Evolutionary conservation across 2,329 filamentous ascomycete species (phyloP), one percentile per base, ranked within the genome.

Genomic region (Xylaria sp.): DNA sequence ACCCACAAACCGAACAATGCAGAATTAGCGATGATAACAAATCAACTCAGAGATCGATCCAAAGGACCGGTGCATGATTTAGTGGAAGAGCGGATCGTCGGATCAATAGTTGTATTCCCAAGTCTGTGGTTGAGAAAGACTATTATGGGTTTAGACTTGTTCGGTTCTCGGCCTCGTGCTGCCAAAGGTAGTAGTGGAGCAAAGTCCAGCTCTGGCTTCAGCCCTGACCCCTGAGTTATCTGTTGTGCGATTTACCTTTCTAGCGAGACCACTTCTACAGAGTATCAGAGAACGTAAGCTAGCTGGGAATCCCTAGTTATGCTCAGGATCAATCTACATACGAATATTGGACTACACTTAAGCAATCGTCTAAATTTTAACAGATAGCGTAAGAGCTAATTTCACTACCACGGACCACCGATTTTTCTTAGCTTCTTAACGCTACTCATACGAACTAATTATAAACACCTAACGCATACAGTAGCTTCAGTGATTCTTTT

Each of bases 141-240:
- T 58, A 58, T 44, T 58, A 23, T 58, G 39, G 41, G 56, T 28
- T 44, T 58, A 58, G 39, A 46, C 23, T 58, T 28, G 23, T 46
- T 58, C 23, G 55, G 15, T 28, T 44, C 39, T n/a, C 15, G 56
- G 37, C 56, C 39, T 58, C 31, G 55, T 28, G 25, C 39, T 46
- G n/a, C 18, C 12, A 28, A 6, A 28, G 28, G 28, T 58, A 37
- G 52, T 54, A 18, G 52, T 31, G 56, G 56, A 58, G 56, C 39
- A 18, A 12, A n/a, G 56, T 28, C 56, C 37, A 31, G 41, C 56
- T 44, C 37, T 28, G 23, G 18, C 55, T 58, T 58, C 55, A n/a
- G n/a, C 56, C 56, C 56, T 31, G 56, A 58, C 56, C 56, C 56
- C 46, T 46, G 56, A 46, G 28, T 46, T 44, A 13, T 15, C 56